Conservation (phyloP, 2,329 filamentous ascomycete species). For the Ceratocystis papillata region DNA sequence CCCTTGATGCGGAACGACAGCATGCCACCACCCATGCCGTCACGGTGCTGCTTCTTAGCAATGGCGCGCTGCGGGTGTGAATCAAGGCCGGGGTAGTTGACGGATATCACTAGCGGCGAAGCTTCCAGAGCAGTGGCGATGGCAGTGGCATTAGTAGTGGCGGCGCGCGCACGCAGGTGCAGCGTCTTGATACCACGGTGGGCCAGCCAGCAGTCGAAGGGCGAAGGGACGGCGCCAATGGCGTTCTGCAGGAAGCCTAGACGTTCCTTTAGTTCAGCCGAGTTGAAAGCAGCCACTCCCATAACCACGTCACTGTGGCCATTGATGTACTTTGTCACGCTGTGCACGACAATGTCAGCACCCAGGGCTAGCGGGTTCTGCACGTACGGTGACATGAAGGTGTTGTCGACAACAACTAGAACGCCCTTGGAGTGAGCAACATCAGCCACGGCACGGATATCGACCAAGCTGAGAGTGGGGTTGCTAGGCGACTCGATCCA, state of each 20-base stretch:
- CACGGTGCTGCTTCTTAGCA: conserved; percentile 79
- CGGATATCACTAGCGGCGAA: conserved; percentile 70
- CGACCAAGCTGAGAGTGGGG: conserved; percentile 83
- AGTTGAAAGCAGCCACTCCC: conserved; percentile 94
- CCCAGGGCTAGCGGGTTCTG: conserved; percentile 94
- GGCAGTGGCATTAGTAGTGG: conserved; percentile 65
- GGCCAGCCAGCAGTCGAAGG: conserved; percentile 96
- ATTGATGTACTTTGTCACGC: conserved; percentile 98
- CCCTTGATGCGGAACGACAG: conserved; percentile 89
- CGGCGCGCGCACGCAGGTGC: conserved; percentile 80
- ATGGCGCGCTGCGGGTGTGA: conserved; percentile 81
- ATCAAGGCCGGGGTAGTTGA: conserved; percentile 89
- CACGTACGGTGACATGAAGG: conserved; percentile 90
- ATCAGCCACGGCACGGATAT: conserved; percentile 75
- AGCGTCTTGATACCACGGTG: conserved; percentile 95
- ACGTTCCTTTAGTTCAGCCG: conserved; percentile 61
- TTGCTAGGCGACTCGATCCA: conserved; percentile 98
- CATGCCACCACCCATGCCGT: conserved; percentile 95
- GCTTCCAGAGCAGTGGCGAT: conserved; percentile 68
- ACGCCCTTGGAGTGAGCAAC: conserved; percentile 81
- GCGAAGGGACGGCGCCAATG: conserved; percentile 84
- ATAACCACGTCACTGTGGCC: conserved; percentile 95
- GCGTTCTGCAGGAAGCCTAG: conserved; percentile 93
- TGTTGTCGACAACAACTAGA: conserved; percentile 97
- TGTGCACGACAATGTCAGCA: conserved; percentile 93